A percentile compares a stretch with the other conserved stretches of the same genome.
These are phyloP conservation scores for Maudiozyma humilis DNA, from an alignment of 1,139 yeast species.

Conservation along the genomic window DNA sequence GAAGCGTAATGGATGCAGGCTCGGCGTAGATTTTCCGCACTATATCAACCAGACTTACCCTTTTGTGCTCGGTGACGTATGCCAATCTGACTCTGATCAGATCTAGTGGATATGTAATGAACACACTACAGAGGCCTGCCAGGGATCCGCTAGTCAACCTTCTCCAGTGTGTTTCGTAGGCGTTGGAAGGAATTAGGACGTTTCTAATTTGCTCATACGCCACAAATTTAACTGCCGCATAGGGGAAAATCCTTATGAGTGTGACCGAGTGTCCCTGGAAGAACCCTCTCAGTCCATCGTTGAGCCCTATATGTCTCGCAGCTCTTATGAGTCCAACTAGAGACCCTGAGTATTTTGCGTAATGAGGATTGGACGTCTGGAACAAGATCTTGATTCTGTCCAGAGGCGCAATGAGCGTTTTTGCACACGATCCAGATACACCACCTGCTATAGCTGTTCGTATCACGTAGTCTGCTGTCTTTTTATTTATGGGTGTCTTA, in stretches of 20 bases:
- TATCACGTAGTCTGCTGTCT: constrained; percentile 66
- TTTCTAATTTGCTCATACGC: constrained; percentile 90
- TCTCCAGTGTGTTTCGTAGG: constrained; percentile 70
- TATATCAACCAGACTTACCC: constrained; percentile 50
- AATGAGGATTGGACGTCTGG: constrained; percentile 92
- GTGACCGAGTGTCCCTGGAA: constrained; percentile 97
- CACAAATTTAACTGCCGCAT: constrained; percentile 96
- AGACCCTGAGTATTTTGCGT: constrained; percentile 70
- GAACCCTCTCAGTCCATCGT: constrained; percentile 75
- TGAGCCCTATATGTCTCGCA: constrained; percentile 51
- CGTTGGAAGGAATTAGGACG: constrained; percentile 63
- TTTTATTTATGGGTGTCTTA: constrained; percentile 42
- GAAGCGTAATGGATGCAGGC: constrained; percentile 38
- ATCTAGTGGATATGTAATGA: constrained; percentile 87
- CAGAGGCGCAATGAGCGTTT: constrained; percentile 88
- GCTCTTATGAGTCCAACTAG: constrained; percentile 71
- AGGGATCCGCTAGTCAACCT: constrained; percentile 84
- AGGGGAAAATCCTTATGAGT: constrained; percentile 82
- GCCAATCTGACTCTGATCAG: constrained; percentile 86
- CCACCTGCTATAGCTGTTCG: constrained; percentile 94
- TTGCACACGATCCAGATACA: constrained; percentile 89
- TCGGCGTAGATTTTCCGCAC: constrained; percentile 53
- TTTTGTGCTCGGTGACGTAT: constrained; percentile 57
- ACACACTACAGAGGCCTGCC: constrained; percentile 80
- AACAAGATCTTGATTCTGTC: constrained; percentile 91